Evolutionary conservation across 495 filamentous ascomycete genomes (phyloP), one percentile per base, ranked within the genome.

Genomic region (Hypoxylon intermedium): DNA sequence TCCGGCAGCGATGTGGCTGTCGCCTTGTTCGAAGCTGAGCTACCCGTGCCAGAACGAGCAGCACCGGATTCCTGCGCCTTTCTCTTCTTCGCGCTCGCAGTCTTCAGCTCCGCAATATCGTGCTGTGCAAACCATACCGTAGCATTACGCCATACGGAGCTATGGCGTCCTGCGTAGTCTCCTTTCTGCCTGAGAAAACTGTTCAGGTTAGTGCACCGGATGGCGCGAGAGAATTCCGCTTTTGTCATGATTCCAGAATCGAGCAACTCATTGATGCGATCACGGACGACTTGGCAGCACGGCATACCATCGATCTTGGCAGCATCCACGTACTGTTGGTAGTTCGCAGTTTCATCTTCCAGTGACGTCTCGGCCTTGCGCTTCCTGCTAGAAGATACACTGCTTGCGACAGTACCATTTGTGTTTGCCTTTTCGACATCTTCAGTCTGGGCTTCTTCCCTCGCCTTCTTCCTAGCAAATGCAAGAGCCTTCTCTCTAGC

Each of bases 181-280:
- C 78, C 78, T 6, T 58, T 61, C 38, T 73, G 65, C 9, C 51
- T 59, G 61, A 82, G 65, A 56, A 81, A 82, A 9, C 59, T 62
- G 19, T 9, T 59, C 19, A 79, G 68, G 1, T 54, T 46, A 9
- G 30, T 68, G 42, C 21, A 18, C 19, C 73, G 19, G 7, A 82
- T 74, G 18, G 72, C 69, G 2, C 64, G 56, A 11, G 67, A 63
- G 55, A 83, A 81, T 28, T 77, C 77, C 11, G 74, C 68, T 53
- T 77, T 75, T 47, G 75, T 81, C 74, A 79, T 80, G 45, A 75
- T 74, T 40, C 77, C 76, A 4, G 70, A 60, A 26, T 78, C 74
- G 57, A 81, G 63, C 40, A 77, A 68, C 42, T 59, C 61, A 40
- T 72, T 72, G 64, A 82, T 81, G 53, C 73, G 76, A 44, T 69